Percentiles rank a stretch among this genome's conserved stretches.
Evolutionary conservation across 2,329 filamentous ascomycete species (phyloP).

Genomic region (Magnaporthales sp.): DNA sequence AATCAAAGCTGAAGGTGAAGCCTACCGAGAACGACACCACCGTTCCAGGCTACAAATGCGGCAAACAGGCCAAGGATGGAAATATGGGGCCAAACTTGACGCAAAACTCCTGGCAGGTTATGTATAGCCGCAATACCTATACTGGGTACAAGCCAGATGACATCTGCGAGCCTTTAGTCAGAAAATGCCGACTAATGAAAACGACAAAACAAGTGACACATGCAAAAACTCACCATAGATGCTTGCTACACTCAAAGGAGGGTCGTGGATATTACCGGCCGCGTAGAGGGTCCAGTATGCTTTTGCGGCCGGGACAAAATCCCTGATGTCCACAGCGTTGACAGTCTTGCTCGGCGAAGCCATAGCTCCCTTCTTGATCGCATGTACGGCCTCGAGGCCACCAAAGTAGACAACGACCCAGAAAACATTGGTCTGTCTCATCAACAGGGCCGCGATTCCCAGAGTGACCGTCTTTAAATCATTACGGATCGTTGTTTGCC

Average conservation of each 20-base stretch:
- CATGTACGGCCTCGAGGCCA: conserved; percentile 45
- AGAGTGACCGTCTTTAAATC: conserved; percentile 4
- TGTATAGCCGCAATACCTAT: conserved; percentile 48
- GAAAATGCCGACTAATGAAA: background rate
- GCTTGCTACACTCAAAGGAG: conserved; percentile 34
- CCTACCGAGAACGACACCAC: conserved; percentile 79
- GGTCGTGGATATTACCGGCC: conserved; percentile 46
- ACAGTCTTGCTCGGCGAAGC: conserved; percentile 19
- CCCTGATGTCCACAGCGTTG: background rate
- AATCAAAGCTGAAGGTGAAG: conserved; percentile 10
- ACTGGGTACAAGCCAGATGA: conserved; percentile 34
- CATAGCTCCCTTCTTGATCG: conserved; percentile 30
- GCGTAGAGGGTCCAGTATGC: conserved; percentile 20
- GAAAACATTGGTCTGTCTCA: conserved; percentile 94
- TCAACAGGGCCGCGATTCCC: conserved; percentile 60
- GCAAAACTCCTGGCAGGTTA: conserved; percentile 36
- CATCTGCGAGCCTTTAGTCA: background rate
- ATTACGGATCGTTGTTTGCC: background rate
- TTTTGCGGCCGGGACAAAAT: background rate
- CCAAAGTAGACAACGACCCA: conserved; percentile 80
- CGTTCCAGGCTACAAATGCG: conserved; percentile 76
- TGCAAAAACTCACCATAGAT: conserved; percentile 36
- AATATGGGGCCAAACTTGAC: conserved; percentile 49
- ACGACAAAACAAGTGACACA: background rate
- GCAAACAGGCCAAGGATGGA: conserved; percentile 59